Conservation (phyloP, 441 rosid genomes). For the Gossypium schwendimanii region DNA sequence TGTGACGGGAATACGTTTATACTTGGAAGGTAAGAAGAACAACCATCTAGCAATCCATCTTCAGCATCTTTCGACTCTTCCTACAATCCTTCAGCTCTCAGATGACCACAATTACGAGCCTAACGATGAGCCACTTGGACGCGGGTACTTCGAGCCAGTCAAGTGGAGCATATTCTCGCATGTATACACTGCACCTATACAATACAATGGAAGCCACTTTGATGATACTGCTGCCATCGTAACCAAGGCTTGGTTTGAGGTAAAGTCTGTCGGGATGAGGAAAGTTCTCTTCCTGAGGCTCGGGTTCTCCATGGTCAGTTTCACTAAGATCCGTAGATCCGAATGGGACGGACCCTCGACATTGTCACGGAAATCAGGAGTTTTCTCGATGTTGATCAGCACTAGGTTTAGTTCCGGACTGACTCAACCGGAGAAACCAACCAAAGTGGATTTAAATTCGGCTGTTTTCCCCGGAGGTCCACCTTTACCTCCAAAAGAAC, state of each 20-base stretch:
- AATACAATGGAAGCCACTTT: conserved; percentile 46
- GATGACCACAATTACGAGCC: conserved; percentile 51
- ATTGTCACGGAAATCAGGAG: conserved; percentile 70
- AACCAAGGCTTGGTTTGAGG: conserved; percentile 91
- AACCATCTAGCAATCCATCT: conserved; percentile 84
- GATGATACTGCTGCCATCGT: conserved; percentile 63
- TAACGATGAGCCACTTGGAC: conserved; percentile 36
- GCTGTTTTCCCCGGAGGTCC: conserved; percentile 82
- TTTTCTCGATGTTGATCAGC: conserved; percentile 60
- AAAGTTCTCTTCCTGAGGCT: conserved; percentile 82
- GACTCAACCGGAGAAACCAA: conserved; percentile 41
- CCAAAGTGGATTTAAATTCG: conserved; percentile 67
- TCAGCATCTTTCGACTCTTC: conserved; percentile 73
- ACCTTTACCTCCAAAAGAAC: conserved; percentile 44
- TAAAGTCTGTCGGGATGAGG: conserved; percentile 68
- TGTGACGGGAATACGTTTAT: conserved; percentile 77
- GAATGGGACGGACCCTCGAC: conserved; percentile 74
- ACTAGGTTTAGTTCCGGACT: conserved; percentile 44
- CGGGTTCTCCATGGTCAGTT: conserved; percentile 66
- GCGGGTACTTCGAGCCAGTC: conserved; percentile 73
- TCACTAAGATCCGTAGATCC: conserved; percentile 59
- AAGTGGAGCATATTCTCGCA: conserved; percentile 94
- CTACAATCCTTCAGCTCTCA: conserved; percentile 48
- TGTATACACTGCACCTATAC: conserved; percentile 51
- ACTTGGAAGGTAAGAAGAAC: conserved; percentile 83